Percentiles rank a stretch among this genome's conserved stretches.
phyloP scores from a whole-genome alignment of 2,329 filamentous ascomycete genomes.

The Albifimbria verrucaria region DNA sequence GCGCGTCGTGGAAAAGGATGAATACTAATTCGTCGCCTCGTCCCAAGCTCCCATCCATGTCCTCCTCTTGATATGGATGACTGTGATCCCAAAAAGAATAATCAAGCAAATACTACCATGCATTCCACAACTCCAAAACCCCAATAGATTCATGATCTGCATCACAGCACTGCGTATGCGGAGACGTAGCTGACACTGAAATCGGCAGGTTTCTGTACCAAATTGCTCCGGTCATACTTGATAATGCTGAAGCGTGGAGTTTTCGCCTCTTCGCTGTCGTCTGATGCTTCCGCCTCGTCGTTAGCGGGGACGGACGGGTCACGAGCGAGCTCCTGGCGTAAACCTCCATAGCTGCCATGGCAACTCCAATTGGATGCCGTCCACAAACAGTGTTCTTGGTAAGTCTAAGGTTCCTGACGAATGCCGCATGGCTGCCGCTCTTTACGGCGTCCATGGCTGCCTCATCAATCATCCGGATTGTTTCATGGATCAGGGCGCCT shows the following conservation, averaged over 20 bases:
- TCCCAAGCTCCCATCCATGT: too few species aligned
- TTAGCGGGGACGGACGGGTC: slow-evolving; percentile 7
- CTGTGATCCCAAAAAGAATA: too few species aligned
- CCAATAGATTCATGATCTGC: too few species aligned
- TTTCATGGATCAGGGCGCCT: slow-evolving; percentile 68
- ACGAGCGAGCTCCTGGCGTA: slow-evolving; percentile 37
- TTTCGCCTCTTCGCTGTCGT: slow-evolving; percentile 14
- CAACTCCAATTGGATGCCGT: slow-evolving; percentile 87
- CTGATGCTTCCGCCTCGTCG: slow-evolving; percentile 17
- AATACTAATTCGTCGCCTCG: too few species aligned
- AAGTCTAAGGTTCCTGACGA: slow-evolving; percentile 63
- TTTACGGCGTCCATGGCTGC: slow-evolving; percentile 83
- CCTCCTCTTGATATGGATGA: too few species aligned
- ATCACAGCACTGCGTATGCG: slow-evolving; percentile 74
- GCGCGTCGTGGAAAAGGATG: too few species aligned
- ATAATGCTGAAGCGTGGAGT: slow-evolving; percentile 71
- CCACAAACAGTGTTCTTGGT: slow-evolving; percentile 94
- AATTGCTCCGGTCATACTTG: slow-evolving; percentile 80
- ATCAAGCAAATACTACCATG: neutral
- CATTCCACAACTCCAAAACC: too few species aligned
- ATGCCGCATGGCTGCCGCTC: slow-evolving; percentile 66
- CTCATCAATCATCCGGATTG: slow-evolving; percentile 76
- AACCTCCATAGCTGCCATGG: slow-evolving; percentile 82
- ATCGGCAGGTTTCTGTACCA: slow-evolving; percentile 64
- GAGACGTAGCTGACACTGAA: slow-evolving; percentile 95